Conservation (phyloP, 2,329 filamentous ascomycete species). For the Phoma herbarum region DNA sequence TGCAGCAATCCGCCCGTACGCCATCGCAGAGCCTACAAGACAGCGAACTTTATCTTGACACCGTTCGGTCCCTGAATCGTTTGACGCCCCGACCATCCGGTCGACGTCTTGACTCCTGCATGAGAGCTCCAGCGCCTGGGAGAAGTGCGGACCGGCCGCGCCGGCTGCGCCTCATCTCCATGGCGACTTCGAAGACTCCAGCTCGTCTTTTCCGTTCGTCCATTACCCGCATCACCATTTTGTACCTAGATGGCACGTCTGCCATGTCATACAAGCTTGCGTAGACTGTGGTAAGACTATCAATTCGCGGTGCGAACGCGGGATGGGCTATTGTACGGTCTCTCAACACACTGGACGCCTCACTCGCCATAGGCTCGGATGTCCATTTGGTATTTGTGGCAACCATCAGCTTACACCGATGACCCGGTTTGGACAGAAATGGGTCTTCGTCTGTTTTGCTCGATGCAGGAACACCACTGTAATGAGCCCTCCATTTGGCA, state of each 20-base stretch:
- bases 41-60: constrained; percentile 1
- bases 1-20: constrained; percentile 3
- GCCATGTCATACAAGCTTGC: background rate
- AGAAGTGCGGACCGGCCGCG: constrained; percentile 1
- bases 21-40: constrained; percentile 3
- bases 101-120: constrained; percentile 7
- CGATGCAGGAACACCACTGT: constrained; percentile 12
- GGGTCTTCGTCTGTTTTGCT: background rate
- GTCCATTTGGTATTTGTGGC: background rate
- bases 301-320: background rate
- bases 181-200: background rate
- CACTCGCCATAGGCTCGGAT: constrained; percentile 3
- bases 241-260: background rate
- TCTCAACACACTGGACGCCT: constrained; percentile 4
- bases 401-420: constrained; percentile 7
- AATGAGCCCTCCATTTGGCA: background rate
- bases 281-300: background rate
- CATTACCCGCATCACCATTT: background rate
- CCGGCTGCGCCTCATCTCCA: constrained; percentile 3
- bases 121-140: background rate
- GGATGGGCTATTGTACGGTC: background rate
- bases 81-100: constrained; percentile 9
- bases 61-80: constrained; percentile 1
- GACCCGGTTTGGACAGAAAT: background rate
- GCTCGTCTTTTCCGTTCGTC: background rate